Base-by-base conservation (phyloP, 163 green algal genomes). In the Volvox carteri region DNA sequence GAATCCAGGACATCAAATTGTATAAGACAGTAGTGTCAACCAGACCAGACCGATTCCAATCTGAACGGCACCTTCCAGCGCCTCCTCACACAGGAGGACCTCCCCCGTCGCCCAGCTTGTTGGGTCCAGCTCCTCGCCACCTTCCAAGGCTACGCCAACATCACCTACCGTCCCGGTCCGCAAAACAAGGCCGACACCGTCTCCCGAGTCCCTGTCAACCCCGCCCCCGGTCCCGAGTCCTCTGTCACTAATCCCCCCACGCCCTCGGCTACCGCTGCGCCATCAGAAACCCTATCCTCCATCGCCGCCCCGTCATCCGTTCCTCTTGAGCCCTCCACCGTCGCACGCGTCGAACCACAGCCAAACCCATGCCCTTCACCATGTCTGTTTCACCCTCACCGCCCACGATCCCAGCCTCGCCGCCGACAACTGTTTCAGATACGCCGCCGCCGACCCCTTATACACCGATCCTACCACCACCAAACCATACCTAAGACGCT, bases 21-120 rank as follows among this genome's bases (percentile, higher is more conserved):
- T n/a, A n/a, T n/a, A n/a, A n/a, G n/a, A n/a, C n/a, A n/a, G n/a
- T n/a, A n/a, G n/a, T n/a, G n/a, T n/a, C n/a, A n/a, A n/a, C n/a
- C n/a, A n/a, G n/a, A n/a, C n/a, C n/a, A n/a, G n/a, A n/a, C n/a
- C n/a, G n/a, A n/a, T n/a, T n/a, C n/a, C n/a, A n/a, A n/a, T n/a
- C n/a, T n/a, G n/a, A n/a, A 96, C 83, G 70, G 87, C 37, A 90
- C 90, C 7, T 48, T 96, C 0, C 52, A 79, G 5, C 90, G 90
- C 62, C 90, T 95, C 30, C 62, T 90, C 23, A 90, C 74, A 19
- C 91, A 95, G 46, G 76, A 76, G 0, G 62, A 90, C 4, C 87
- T 95, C 0, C 90, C 85, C 23, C 19, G 35, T 11, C 84, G 93
- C 18, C 92, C 91, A 85, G 83, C 76, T 0, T 79, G 93, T 25